A percentile compares a stretch with the other conserved stretches of the same genome.
phyloP scores from a whole-genome alignment of 2,329 filamentous ascomycete genomes.

The Alternaria triticina region DNA sequence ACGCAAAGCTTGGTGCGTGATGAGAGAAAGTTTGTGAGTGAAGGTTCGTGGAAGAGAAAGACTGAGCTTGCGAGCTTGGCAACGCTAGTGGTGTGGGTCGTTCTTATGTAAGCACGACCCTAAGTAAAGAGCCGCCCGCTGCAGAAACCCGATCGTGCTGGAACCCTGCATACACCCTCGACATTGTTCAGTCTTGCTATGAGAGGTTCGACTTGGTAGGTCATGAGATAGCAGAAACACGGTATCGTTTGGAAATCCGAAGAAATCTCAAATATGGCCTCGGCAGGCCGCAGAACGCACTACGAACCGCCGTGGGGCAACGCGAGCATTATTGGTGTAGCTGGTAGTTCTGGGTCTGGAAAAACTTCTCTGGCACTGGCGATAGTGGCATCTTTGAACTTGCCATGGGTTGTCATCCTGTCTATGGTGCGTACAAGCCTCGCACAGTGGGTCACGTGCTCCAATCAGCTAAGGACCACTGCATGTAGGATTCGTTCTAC shows the following conservation, averaged over 20 bases:
- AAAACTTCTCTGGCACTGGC: constrained; percentile 94
- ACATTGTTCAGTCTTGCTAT: constrained; percentile 18
- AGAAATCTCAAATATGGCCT: constrained; percentile 25
- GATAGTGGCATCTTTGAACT: constrained; percentile 85
- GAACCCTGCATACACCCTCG: constrained; percentile 19
- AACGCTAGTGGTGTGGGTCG: constrained; percentile 17
- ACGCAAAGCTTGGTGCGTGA: constrained; percentile 40
- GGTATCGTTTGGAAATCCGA: neutral
- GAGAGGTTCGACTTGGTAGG: constrained; percentile 7
- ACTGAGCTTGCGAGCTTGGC: constrained; percentile 37
- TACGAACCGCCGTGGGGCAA: constrained; percentile 97
- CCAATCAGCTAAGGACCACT: constrained; percentile 15
- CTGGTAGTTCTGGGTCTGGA: constrained; percentile 91
- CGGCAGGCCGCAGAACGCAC: constrained; percentile 59
- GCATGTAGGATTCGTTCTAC: constrained; percentile 88
- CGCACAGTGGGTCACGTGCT: constrained; percentile 31
- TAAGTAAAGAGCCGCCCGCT: constrained; percentile 18
- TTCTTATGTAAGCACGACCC: constrained; percentile 21
- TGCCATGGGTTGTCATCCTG: constrained; percentile 97
- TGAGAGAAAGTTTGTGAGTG: constrained; percentile 25
- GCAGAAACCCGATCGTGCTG: constrained; percentile 17
- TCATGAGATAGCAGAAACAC: constrained; percentile 12
- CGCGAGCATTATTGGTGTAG: constrained; percentile 94
- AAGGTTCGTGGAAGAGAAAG: constrained; percentile 33
- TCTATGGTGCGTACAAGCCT: constrained; percentile 73